phyloP scores from a whole-genome alignment of 352 stramenopile genomes.

The Phytophthora citricola region DNA sequence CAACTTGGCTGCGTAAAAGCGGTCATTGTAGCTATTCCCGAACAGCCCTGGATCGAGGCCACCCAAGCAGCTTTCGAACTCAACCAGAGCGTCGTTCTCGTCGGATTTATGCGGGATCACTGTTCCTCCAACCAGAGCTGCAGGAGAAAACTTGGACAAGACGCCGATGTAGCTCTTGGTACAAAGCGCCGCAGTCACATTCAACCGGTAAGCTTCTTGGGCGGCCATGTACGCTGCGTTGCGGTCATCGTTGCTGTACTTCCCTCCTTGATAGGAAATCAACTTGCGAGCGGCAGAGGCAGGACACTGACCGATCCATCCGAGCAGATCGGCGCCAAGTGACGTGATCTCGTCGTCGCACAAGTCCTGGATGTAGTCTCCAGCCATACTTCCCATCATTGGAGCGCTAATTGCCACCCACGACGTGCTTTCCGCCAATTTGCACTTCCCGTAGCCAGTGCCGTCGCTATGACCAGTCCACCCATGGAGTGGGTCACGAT shows the following conservation, averaged over 20 bases:
- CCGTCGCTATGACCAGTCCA: slow-evolving; percentile 20
- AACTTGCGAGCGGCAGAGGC: not conserved
- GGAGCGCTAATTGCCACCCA: slow-evolving; percentile 25
- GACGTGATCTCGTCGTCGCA: slow-evolving; percentile 5
- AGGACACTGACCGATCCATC: slow-evolving; percentile 11
- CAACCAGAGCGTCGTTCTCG: slow-evolving; percentile 35
- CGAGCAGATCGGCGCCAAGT: not conserved
- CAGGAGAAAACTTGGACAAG: slow-evolving; percentile 25
- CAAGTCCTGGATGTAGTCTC: slow-evolving; percentile 14
- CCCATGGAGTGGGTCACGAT: slow-evolving; percentile 35
- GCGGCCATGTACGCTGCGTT: slow-evolving; percentile 7
- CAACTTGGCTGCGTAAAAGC: slow-evolving; percentile 38
- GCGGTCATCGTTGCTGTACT: slow-evolving; percentile 9
- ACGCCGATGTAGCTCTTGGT: slow-evolving; percentile 37
- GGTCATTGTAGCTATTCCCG: slow-evolving; percentile 20
- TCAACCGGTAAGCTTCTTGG: slow-evolving; percentile 28
- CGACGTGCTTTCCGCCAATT: slow-evolving; percentile 12
- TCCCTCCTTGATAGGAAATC: slow-evolving; percentile 12
- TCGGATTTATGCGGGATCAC: slow-evolving; percentile 37
- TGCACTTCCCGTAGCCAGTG: slow-evolving; percentile 22
- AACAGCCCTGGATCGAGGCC: slow-evolving; percentile 34
- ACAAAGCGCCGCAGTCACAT: slow-evolving; percentile 44
- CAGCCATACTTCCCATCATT: slow-evolving; percentile 33
- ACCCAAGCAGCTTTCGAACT: slow-evolving; percentile 44
- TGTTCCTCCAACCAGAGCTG: slow-evolving; percentile 12